These are phyloP conservation scores for Laburnicola sp. DNA, from an alignment of 2,329 filamentous ascomycete genomes.

Conservation along the genomic window DNA sequence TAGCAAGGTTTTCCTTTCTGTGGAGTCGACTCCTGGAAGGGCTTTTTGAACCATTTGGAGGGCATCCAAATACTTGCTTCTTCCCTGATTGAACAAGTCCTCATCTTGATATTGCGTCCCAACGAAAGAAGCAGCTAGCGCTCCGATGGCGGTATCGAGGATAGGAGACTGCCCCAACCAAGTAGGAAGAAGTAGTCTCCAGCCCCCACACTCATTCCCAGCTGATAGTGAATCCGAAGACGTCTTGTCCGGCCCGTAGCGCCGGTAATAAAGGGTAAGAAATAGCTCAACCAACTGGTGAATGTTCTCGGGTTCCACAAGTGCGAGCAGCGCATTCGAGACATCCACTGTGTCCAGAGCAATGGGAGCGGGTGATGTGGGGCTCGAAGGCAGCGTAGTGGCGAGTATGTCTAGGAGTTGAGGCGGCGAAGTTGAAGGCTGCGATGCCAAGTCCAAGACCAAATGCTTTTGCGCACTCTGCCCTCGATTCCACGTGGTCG, in stretches of 20 bases:
- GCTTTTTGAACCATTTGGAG: slow-evolving; percentile 23
- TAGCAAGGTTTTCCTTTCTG: slow-evolving; percentile 16
- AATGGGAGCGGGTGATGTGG: neutral
- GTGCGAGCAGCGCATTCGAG: slow-evolving; percentile 4
- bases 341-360: slow-evolving; percentile 3
- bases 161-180: slow-evolving; percentile 23
- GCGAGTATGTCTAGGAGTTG: slow-evolving; percentile 5
- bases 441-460: slow-evolving; percentile 23
- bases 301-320: slow-evolving; percentile 15
- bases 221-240: slow-evolving; percentile 11
- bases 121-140: slow-evolving; percentile 21
- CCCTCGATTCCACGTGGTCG: slow-evolving; percentile 24
- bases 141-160: slow-evolving; percentile 25
- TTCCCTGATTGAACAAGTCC: slow-evolving; percentile 12
- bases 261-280: slow-evolving; percentile 22
- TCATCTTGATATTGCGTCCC: slow-evolving; percentile 22
- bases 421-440: slow-evolving; percentile 12
- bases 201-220: slow-evolving; percentile 22
- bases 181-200: slow-evolving; percentile 19
- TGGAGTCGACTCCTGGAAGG: slow-evolving; percentile 13
- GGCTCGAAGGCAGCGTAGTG: neutral
- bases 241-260: slow-evolving; percentile 12
- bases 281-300: slow-evolving; percentile 18
- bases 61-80: slow-evolving; percentile 20
- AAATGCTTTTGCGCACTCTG: slow-evolving; percentile 27